Percentiles rank a stretch among this genome's conserved stretches.
Evolutionary conservation across 1,284 basidiomycete genomes (phyloP).

Genomic region (Moniliella sp.): DNA sequence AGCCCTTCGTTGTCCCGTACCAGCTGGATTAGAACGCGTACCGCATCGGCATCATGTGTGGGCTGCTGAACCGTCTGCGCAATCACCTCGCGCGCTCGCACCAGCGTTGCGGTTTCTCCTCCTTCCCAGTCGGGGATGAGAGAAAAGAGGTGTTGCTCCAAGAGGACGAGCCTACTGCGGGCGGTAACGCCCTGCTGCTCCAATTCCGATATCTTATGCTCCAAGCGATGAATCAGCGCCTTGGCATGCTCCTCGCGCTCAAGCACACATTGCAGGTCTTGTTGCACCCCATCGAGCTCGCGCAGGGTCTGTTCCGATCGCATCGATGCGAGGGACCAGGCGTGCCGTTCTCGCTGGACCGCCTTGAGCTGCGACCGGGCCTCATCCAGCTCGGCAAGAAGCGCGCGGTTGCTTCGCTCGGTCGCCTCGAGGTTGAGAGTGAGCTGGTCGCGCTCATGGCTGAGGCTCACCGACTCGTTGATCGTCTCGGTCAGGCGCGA

Average conservation of each 20-base stretch:
- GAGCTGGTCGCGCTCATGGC: slow-evolving; percentile 41
- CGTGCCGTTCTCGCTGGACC: slow-evolving; percentile 40
- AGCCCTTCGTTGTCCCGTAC: slow-evolving; percentile 13
- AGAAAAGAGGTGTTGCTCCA: too few species aligned
- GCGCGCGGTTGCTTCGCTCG: slow-evolving; percentile 53
- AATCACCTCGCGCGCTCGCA: neutral
- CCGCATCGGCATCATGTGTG: neutral
- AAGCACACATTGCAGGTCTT: slow-evolving; percentile 55
- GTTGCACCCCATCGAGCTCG: slow-evolving; percentile 63
- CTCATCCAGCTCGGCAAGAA: slow-evolving; percentile 56
- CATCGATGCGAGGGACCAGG: slow-evolving; percentile 39
- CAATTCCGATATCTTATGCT: neutral
- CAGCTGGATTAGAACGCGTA: neutral
- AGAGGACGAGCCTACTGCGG: too few species aligned
- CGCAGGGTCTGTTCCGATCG: slow-evolving; percentile 24
- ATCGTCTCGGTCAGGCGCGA: neutral
- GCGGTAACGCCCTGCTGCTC: neutral
- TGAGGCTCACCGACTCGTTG: neutral
- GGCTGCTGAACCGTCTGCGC: slow-evolving; percentile 1
- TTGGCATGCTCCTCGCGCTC: slow-evolving; percentile 41
- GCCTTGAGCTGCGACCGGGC: slow-evolving; percentile 55
- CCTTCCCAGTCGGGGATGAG: too few species aligned
- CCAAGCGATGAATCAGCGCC: slow-evolving; percentile 39
- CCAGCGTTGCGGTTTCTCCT: neutral
- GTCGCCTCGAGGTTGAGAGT: slow-evolving; percentile 59